Conservation (phyloP, 2,329 filamentous ascomycete genomes). For the Leptodontidium sp. region DNA sequence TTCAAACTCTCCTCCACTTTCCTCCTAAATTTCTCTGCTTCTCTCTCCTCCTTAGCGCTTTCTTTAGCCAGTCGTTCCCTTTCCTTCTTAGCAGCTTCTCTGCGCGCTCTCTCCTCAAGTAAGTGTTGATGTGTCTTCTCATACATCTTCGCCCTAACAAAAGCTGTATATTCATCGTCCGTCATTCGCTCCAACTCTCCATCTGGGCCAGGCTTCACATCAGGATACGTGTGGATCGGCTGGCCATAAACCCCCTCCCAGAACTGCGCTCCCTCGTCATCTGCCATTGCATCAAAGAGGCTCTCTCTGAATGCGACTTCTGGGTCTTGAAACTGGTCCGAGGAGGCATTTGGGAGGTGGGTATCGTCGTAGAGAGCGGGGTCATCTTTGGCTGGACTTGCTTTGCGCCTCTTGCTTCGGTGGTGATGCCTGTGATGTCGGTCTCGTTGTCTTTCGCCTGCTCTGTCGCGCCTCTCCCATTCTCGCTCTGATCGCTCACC, state of each 20-base stretch:
- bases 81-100: conserved; percentile 62
- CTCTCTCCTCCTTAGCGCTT: conserved; percentile 50
- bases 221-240: conserved; percentile 82
- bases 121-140: conserved; percentile 90
- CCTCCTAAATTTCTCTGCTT: conserved; percentile 58
- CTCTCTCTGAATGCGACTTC: conserved; percentile 88
- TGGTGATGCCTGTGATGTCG: conserved; percentile 41
- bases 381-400: conserved; percentile 43
- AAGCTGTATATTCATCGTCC: conserved; percentile 89
- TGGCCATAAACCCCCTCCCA: conserved; percentile 98
- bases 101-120: conserved; percentile 75
- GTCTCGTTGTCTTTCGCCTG: conserved; percentile 22
- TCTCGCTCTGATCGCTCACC: not conserved
- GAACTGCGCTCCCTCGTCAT: conserved; percentile 94
- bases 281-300: conserved; percentile 94
- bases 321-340: conserved; percentile 60
- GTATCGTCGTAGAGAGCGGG: conserved; percentile 51
- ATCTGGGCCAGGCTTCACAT: conserved; percentile 52
- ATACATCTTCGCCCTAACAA: conserved; percentile 92
- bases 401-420: conserved; percentile 40
- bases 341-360: conserved; percentile 49
- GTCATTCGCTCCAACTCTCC: conserved; percentile 82
- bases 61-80: conserved; percentile 52
- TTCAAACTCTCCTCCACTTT: conserved; percentile 75
- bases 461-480: conserved; percentile 20